Base-by-base conservation (phyloP, 176 grass and related monocot species). In the Luzula sylvatica region DNA sequence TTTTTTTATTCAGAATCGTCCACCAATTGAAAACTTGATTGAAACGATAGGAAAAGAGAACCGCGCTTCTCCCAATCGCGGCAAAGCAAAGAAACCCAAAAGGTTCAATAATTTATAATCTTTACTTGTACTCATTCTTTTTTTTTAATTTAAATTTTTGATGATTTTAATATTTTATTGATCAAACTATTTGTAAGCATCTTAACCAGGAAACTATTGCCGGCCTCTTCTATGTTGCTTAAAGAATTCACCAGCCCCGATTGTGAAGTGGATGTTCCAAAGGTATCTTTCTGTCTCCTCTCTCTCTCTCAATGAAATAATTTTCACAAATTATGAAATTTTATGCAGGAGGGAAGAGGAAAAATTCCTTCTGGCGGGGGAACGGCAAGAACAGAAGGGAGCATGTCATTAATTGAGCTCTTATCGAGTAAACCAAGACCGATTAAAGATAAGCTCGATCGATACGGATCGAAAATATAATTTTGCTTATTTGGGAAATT, bases 11-110 rank as follows among this genome's bases (percentile, higher is more conserved):
- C 46, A 63, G 58, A 44, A 46, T 15, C 43, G 46, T 17, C 58
- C 44, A 7, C 42, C 58, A 48, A 63, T 63, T 46, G 46, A 63
- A 48, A 63, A 26, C 42, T 32, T 63, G 42, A 63, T 63, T 63
- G 58, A 63, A 63, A 17, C 27, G 16, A 63, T 63, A 19, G 58
- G 58, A 27, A 63, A 63, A 44, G 58, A 63, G 58, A 63, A 63
- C 23, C 23, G 7, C 19, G 42, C 58, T 43, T 63, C 42, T 48
- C 12, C 42, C 18, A 63, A 48, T 41, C 58, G 40, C 40, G 25
- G 15, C 14, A 47, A 28, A 28, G 42, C 40, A 46, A 63, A 26
- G 13, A 63, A 63, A 47, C 58, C 58, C 23, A 63, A 32, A 15
- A 63, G 58, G 58, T 63, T 48, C 15, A 5, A 60, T 23, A 35